Conservation (phyloP, 192 early-diverging fungal species). For the Backusella parvicylindrica region DNA sequence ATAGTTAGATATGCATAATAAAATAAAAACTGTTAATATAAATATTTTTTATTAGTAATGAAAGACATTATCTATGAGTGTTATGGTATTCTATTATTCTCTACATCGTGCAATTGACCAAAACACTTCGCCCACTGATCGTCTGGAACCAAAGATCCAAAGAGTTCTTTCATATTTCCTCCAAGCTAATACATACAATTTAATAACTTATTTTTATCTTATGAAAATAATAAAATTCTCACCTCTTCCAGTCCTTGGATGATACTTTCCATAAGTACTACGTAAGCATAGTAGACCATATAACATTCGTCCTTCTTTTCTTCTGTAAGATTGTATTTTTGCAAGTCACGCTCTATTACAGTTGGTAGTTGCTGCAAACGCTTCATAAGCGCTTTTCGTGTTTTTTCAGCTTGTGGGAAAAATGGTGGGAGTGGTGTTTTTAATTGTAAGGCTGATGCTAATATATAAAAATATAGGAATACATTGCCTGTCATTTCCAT, state of each 20-base stretch:
- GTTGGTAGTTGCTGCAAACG: constrained; percentile 57
- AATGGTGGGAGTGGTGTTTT: constrained; percentile 76
- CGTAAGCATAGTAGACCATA: constrained; percentile 76
- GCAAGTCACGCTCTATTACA: constrained; percentile 36
- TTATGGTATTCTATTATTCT: background rate
- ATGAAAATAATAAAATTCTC: background rate
- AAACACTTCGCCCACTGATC: constrained; percentile 7
- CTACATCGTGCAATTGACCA: background rate
- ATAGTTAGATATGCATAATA: background rate
- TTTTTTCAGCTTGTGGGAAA: constrained; percentile 64
- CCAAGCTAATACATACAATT: background rate
- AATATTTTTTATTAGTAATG: background rate
- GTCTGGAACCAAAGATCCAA: constrained; percentile 1
- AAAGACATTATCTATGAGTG: background rate
- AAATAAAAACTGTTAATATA: background rate
- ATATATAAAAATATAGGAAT: constrained; percentile 68
- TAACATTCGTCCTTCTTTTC: constrained; percentile 51
- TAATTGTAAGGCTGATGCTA: constrained; percentile 72
- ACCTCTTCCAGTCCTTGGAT: constrained; percentile 65
- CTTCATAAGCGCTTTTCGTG: constrained; percentile 52
- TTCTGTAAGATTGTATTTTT: constrained; percentile 8
- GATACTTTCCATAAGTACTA: constrained; percentile 68
- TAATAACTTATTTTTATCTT: background rate
- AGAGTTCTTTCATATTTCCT: constrained; percentile 10
- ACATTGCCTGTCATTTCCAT: constrained; percentile 65